Evolutionary conservation across 139 green algal species (phyloP), one percentile per base, ranked within the genome.

Genomic region (Tetradesmus obliquus): DNA sequence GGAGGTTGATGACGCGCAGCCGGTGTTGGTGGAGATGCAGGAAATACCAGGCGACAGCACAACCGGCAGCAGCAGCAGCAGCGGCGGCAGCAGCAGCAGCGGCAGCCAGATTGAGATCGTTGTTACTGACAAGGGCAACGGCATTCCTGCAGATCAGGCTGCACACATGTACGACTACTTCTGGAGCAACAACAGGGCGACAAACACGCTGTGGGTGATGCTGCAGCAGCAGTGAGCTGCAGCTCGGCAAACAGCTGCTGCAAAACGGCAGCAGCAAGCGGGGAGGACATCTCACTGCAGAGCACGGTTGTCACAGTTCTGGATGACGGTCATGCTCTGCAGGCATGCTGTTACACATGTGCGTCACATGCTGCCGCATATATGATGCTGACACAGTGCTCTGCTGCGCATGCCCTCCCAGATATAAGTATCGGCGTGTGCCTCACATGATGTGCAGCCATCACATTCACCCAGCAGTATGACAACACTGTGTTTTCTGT

Each of bases 1-100:
- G 92, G 90, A 94, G 24, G 90, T 94, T 24, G 92, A 94, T 69
- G 92, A 94, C 24, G 92, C 92, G 2, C 58, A 87, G 6, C 92
- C 92, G 3, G 89, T 94, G 9, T 17, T 62, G 24, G 83, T 94
- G 10, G 62, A 88, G 62, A 45, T 93, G 1, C 20, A 45, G 3
- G 60, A 93, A 72, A 10, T 90, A n/a, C 53, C 19, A 55, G 86
- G 86, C 69, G 84, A n/a, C 66, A 82, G 10, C 19, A 24, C 32
- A 10, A 8, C 13, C 6, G 20, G 53, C 86, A 84, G 86, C 86
- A 90, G 85, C 85, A 90, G 85, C 17, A 9, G 45, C 17, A n/a
- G 51, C 5, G 45, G 13, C 45, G 32, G 32, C 62, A 60, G 60
- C 60, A 32, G 32, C 8, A 20, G 17, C 62, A 9, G 84, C 62